Base-by-base conservation (phyloP, 805 yeast genomes). In the Kodamaea restingae region DNA sequence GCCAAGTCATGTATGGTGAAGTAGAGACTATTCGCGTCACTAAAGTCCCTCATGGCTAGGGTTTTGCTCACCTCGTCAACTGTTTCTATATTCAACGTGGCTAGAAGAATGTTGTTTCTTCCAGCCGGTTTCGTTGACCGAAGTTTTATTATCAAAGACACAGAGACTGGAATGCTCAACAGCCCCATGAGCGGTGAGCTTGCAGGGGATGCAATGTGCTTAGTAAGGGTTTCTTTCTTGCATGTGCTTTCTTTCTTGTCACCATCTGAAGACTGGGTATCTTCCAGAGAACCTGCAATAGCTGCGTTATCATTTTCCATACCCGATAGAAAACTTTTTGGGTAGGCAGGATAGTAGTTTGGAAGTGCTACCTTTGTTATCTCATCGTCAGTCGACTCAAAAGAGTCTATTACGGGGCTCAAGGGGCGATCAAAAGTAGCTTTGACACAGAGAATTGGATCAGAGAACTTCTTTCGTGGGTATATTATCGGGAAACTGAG, bases 61-160 rank as follows among this genome's bases (percentile, higher is more conserved):
- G 28, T 15, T 18, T 33, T 46, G 30, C 50, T 53, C 11, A 75
- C 54, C 24, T 56, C 69, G 2, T 70, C 73, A 1, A 78, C 65
- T 2, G 70, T 58, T 41, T 73, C 78, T 8, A 76, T 54, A 38
- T 70, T 75, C 32, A 76, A 52, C 1, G 76, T 70, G 1, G 78
- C 67, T n/a, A 76, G 51, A 1, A 76, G 47, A 2, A 66, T 50
- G 40, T 68, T 67, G 45, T 65, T 61, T 32, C 71, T 58, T 7
- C 77, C 75, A 4, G 75, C 73, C 4, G 78, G 70, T 42, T 68
- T 70, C 6, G 75, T 64, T 21, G 75, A 70, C 32, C 72, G 61
- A 12, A 76, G 54, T 38, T 69, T 62, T 4, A 76, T 58, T n/a
- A 71, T 68, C 28, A 76, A 48, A 0, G 75, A 67, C 1, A 61